Conservation (phyloP, 495 filamentous ascomycete genomes). For the Cercophora scortea region DNA sequence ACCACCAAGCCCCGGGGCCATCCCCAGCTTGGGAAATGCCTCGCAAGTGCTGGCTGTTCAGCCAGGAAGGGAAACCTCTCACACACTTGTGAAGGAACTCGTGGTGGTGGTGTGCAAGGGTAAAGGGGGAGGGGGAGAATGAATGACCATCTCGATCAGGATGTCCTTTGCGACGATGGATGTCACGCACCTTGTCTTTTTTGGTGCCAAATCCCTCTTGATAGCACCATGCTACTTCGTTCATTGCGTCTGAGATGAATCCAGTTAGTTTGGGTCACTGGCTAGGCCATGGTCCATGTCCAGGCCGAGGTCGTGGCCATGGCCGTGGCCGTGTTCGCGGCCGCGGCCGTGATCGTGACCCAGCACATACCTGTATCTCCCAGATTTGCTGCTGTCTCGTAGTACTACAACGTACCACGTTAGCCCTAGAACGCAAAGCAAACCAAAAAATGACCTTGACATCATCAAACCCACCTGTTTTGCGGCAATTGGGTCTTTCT, state of each 20-base stretch:
- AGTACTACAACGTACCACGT: conserved; percentile 55
- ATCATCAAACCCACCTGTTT: conserved; percentile 42
- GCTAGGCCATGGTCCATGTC: neutral
- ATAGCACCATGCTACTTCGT: conserved; percentile 95
- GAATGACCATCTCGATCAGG: too few species aligned
- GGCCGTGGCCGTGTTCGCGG: neutral
- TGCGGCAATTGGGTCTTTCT: conserved; percentile 81
- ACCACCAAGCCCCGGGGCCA: conserved; percentile 5
- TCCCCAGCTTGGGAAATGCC: too few species aligned
- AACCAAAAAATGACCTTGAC: neutral
- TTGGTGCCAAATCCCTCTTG: conserved; percentile 87
- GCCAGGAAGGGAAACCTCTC: too few species aligned
- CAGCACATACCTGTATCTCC: conserved; percentile 62
- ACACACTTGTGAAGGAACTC: too few species aligned
- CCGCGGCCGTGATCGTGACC: too few species aligned
- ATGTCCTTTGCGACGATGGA: neutral
- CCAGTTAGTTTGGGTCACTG: conserved; percentile 12
- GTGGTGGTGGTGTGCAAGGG: too few species aligned
- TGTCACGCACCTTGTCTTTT: conserved; percentile 85
- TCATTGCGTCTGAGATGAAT: conserved; percentile 72
- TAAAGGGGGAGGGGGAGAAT: too few species aligned
- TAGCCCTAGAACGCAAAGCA: conserved; percentile 4
- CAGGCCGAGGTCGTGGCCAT: neutral
- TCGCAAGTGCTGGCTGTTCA: too few species aligned
- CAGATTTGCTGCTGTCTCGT: conserved; percentile 92